Percentiles rank a stretch among this genome's conserved stretches.
Conservation (phyloP, 768 basidiomycete species). For the Lactarius hengduanensis region DNA sequence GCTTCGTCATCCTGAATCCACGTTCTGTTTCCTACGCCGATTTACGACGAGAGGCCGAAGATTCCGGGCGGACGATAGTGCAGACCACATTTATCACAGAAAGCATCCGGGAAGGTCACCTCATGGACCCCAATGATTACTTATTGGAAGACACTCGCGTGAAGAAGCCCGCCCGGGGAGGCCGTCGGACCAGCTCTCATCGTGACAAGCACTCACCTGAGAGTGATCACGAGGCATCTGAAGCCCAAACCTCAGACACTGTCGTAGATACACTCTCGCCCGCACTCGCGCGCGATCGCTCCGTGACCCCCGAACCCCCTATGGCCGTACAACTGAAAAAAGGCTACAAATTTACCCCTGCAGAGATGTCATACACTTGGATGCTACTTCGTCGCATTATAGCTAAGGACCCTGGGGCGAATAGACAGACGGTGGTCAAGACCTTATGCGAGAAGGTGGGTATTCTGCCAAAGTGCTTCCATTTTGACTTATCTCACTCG, state of each 20-base stretch:
- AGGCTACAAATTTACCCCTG: slow-evolving; percentile 24
- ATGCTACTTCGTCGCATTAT: slow-evolving; percentile 21
- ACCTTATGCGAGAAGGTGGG: slow-evolving; percentile 19
- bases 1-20: slow-evolving; percentile 58
- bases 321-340: slow-evolving; percentile 12
- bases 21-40: slow-evolving; percentile 51
- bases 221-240: slow-evolving; percentile 13
- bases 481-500: background rate
- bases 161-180: slow-evolving; percentile 3
- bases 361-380: slow-evolving; percentile 25
- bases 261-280: slow-evolving; percentile 4
- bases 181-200: background rate
- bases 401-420: slow-evolving; percentile 6
- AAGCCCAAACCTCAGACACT: slow-evolving; percentile 19
- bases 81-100: slow-evolving; percentile 52
- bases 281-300: background rate
- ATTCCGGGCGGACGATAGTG: slow-evolving; percentile 47
- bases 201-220: slow-evolving; percentile 14
- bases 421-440: background rate
- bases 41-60: slow-evolving; percentile 41
- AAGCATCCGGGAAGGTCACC: slow-evolving; percentile 43
- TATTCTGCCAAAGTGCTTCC: background rate
- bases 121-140: slow-evolving; percentile 50
- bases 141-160: slow-evolving; percentile 36
- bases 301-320: slow-evolving; percentile 18